Conservation (phyloP, 352 stramenopile species). For the Nothophytophthora sp. region DNA sequence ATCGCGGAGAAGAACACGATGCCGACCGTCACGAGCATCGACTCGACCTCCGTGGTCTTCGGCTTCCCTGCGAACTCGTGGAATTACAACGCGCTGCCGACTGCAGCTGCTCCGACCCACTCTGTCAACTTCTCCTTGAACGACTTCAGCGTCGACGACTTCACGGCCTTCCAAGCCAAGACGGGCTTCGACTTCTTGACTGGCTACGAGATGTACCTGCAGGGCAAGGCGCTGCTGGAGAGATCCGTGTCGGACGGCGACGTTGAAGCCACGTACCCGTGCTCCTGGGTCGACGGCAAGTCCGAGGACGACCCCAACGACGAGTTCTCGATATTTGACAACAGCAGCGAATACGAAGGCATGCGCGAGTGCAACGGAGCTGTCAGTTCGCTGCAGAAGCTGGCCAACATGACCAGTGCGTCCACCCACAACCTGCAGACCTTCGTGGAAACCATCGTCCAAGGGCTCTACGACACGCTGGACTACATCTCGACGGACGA, state of each 20-base stretch:
- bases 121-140: constrained; percentile 14
- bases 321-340: constrained; percentile 13
- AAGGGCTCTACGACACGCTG: constrained; percentile 28
- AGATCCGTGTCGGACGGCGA: constrained; percentile 36
- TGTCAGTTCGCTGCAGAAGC: constrained; percentile 24
- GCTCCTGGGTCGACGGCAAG: constrained; percentile 27
- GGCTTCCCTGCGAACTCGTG: constrained; percentile 38
- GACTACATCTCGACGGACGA: constrained; percentile 19
- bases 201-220: constrained; percentile 41
- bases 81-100: constrained; percentile 44
- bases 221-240: constrained; percentile 44
- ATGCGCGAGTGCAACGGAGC: constrained; percentile 33
- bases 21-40: constrained; percentile 28
- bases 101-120: constrained; percentile 12
- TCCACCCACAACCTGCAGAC: constrained; percentile 27
- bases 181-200: constrained; percentile 24
- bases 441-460: constrained; percentile 19
- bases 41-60: constrained; percentile 36
- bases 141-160: constrained; percentile 1
- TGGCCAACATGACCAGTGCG: constrained; percentile 24
- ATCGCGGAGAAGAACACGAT: constrained; percentile 22
- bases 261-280: constrained; percentile 29
- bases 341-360: constrained; percentile 19
- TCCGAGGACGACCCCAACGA: constrained; percentile 4
- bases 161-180: constrained; percentile 16